Conservation (phyloP, 768 basidiomycete genomes). For the Trametopsis cervina region DNA sequence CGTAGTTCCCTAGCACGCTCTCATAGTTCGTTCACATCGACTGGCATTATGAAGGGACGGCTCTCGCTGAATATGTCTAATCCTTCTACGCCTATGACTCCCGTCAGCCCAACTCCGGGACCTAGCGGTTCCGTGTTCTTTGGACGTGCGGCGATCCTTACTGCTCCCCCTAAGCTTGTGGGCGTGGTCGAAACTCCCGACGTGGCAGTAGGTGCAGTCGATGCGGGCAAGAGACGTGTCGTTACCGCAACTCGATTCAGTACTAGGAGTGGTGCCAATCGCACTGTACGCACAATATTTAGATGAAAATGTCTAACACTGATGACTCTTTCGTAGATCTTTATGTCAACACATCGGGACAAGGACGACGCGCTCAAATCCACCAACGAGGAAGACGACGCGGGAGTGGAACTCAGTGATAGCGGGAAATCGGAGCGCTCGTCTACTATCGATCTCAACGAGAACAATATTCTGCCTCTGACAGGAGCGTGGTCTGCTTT, state of each 20-base stretch:
- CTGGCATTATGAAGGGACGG: slow-evolving; percentile 27
- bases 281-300: slow-evolving; percentile 47
- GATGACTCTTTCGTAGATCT: slow-evolving; percentile 42
- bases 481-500: slow-evolving; percentile 72
- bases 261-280: slow-evolving; percentile 72
- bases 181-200: slow-evolving; percentile 84
- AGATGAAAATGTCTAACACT: slow-evolving; percentile 1
- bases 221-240: slow-evolving; percentile 75
- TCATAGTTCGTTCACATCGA: slow-evolving; percentile 13
- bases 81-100: slow-evolving; percentile 30
- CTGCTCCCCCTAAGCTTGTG: slow-evolving; percentile 77
- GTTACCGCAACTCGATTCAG: slow-evolving; percentile 87
- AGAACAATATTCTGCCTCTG: slow-evolving; percentile 59
- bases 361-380: slow-evolving; percentile 30
- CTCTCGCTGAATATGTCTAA: slow-evolving; percentile 31
- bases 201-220: slow-evolving; percentile 84
- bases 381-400: slow-evolving; percentile 17
- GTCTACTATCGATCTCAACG: slow-evolving; percentile 47
- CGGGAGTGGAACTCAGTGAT: slow-evolving; percentile 12
- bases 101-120: slow-evolving; percentile 35
- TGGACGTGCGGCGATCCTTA: slow-evolving; percentile 70
- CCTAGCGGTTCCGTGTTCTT: slow-evolving; percentile 34
- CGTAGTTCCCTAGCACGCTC: slow-evolving; percentile 23
- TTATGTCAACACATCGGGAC: slow-evolving; percentile 77
- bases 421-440: slow-evolving; percentile 14